Base-by-base conservation (phyloP, 2,329 filamentous ascomycete genomes). In the Fusarium duplospermum region DNA sequence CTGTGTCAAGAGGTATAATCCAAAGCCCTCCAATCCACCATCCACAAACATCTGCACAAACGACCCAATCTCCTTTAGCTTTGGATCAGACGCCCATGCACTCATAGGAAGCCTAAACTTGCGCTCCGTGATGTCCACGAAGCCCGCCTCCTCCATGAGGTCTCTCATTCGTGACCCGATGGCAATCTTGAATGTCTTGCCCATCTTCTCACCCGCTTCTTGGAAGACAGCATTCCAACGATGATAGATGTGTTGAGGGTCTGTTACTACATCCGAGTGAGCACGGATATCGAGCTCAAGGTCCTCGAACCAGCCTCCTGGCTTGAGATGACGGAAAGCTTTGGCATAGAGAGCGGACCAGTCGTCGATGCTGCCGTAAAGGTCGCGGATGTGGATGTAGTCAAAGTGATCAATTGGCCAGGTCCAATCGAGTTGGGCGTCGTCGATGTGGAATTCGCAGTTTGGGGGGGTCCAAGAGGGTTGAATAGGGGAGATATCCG, bases 141-240 rank as follows among this genome's bases (percentile, higher is more conserved):
- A 71, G 31, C 69, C 69, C 6, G 45, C 22, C 2, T 63, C 66
- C 8, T 60, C 52, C 66, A 71, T 69, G 56, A 52, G 29, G n/a
- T 70, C 68, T 20, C 69, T 58, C 69, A 71, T 71, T 36, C 69
- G 69, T 27, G 69, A 71, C 24, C 66, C 69, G 50, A 71, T 71
- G 54, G 62, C 69, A 36, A 71, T 71, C 31, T 71, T 71, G 33
- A 71, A 71, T 4, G 69, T 71, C 52, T 69, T 71, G 10, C 69
- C 69, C 42, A 69, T 63, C 69, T 63, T 71, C 50, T 71, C 66
- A 31, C 69, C 69, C 10, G 69, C 69, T 24, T 71, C 66, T 29
- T 71, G 69, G 54, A 71, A 71, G 54, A 71, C 66, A 7, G 42
- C 35, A 56, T 71, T 71, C 69, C 69, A 71, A 29, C 69, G 69